phyloP scores from a whole-genome alignment of 83 land plant species.

The Diphasiastrum complanatum region DNA sequence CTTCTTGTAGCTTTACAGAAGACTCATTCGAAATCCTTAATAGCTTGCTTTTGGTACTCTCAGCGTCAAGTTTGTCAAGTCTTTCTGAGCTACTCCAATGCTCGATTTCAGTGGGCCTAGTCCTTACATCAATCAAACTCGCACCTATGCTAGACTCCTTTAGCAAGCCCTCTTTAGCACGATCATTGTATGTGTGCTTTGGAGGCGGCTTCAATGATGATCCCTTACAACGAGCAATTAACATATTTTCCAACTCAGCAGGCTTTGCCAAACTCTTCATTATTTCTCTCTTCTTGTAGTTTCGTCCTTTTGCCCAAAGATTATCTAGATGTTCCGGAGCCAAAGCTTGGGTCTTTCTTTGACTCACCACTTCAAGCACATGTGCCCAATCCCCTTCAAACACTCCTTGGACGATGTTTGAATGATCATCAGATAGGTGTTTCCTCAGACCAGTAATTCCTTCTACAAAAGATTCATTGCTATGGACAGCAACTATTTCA shows the following conservation, averaged over 20 bases:
- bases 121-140: too few species aligned
- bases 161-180: too few species aligned
- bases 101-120: too few species aligned
- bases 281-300: constrained; percentile 59
- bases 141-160: too few species aligned
- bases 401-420: neutral
- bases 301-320: constrained; percentile 95
- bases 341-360: constrained; percentile 75
- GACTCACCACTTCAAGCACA: constrained; percentile 63
- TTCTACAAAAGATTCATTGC: neutral
- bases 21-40: too few species aligned
- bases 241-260: neutral
- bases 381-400: constrained; percentile 61
- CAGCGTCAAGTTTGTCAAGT: too few species aligned
- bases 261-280: constrained; percentile 16
- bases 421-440: neutral
- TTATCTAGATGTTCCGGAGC: constrained; percentile 96
- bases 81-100: too few species aligned
- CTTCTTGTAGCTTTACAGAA: too few species aligned
- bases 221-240: constrained; percentile 9
- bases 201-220: too few species aligned
- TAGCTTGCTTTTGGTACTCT: too few species aligned
- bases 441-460: neutral
- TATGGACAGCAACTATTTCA: constrained; percentile 14
- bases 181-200: too few species aligned